A percentile compares a stretch with the other conserved stretches of the same genome.
These are phyloP conservation scores for Penicillium parvum DNA, from an alignment of 495 filamentous ascomycete genomes.

Conservation along the genomic window DNA sequence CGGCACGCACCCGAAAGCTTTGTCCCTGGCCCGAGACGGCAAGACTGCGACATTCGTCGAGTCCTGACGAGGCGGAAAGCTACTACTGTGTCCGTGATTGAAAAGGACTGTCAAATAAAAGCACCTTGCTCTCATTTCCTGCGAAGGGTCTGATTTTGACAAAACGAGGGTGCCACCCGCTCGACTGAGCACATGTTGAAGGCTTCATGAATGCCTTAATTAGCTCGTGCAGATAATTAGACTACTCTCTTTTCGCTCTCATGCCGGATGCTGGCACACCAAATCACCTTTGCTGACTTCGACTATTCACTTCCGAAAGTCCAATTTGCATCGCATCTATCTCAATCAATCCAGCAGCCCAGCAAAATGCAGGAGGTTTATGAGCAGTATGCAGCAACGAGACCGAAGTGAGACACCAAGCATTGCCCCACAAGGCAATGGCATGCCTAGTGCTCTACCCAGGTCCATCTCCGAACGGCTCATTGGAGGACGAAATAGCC, in stretches of 20 bases:
- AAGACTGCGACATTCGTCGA: neutral
- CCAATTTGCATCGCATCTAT: no score
- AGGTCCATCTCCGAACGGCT: neutral
- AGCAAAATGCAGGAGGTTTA: neutral
- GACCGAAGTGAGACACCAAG: conserved; percentile 7
- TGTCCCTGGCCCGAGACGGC: conserved; percentile 37
- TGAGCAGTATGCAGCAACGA: neutral
- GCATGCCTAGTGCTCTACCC: neutral
- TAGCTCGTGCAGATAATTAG: no score
- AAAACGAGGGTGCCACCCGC: no score
- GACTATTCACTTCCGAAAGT: no score
- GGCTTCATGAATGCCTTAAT: no score
- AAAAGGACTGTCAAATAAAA: neutral
- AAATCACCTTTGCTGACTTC: no score
- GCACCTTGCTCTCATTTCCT: neutral
- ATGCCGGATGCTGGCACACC: no score
- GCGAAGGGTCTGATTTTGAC: neutral
- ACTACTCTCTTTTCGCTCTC: no score
- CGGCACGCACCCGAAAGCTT: conserved; percentile 28
- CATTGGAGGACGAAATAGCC: neutral
- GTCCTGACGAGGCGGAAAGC: neutral
- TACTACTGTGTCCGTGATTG: neutral
- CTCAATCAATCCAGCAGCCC: neutral
- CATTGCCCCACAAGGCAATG: conserved; percentile 2
- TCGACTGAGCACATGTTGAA: no score